A percentile compares a stretch with the other conserved stretches of the same genome.
Evolutionary conservation across 768 basidiomycete genomes (phyloP).

Genomic region (Hygrophorus pudorinus): DNA sequence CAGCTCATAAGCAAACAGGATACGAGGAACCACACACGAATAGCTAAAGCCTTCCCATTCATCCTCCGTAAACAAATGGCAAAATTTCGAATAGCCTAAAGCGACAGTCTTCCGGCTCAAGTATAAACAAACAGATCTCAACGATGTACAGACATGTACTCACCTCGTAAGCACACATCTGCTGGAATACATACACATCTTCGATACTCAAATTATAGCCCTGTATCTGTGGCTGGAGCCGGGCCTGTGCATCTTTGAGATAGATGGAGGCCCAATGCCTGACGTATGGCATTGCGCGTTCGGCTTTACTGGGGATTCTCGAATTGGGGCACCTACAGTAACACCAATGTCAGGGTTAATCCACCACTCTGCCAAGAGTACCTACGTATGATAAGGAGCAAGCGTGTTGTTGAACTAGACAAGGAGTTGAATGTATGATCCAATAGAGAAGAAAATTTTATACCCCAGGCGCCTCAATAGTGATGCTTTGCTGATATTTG

Average conservation of each 20-base stretch:
- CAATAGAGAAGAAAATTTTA: constrained; percentile 13
- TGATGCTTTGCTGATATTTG: constrained; percentile 70
- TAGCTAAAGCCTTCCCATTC: constrained; percentile 96
- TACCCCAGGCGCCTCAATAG: constrained; percentile 54
- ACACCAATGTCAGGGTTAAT: neutral
- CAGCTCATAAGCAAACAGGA: constrained; percentile 1
- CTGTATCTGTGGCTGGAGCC: constrained; percentile 47
- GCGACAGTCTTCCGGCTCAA: constrained; percentile 60
- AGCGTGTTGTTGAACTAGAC: constrained; percentile 74
- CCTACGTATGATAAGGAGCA: constrained; percentile 70
- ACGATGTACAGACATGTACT: constrained; percentile 5
- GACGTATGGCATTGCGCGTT: constrained; percentile 51
- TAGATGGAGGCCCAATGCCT: constrained; percentile 63
- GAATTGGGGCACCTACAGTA: constrained; percentile 57
- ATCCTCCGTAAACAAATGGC: constrained; percentile 78
- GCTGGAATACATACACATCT: constrained; percentile 71
- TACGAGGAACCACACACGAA: constrained; percentile 34
- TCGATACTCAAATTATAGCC: constrained; percentile 57
- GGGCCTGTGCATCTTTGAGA: constrained; percentile 50
- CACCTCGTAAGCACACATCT: constrained; percentile 81
- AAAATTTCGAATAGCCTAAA: constrained; percentile 86
- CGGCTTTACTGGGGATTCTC: constrained; percentile 28
- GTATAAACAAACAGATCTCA: constrained; percentile 1
- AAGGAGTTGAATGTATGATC: constrained; percentile 5
- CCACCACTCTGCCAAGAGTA: neutral